Base-by-base conservation (phyloP, 2,329 filamentous ascomycete genomes). In the Lasiodiplodia theobromae region DNA sequence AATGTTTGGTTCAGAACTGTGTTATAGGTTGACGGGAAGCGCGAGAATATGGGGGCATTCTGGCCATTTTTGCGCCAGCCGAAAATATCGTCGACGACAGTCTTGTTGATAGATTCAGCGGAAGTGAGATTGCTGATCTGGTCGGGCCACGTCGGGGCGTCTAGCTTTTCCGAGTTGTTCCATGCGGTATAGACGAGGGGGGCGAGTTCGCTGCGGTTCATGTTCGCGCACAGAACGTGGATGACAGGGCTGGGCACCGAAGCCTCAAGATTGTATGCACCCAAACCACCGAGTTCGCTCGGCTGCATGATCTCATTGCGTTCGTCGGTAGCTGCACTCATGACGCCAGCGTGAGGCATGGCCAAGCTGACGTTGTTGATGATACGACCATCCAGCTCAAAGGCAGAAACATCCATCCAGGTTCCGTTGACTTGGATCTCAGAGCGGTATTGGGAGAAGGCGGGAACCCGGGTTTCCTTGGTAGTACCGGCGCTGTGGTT, bases 291-390 rank as follows among this genome's bases (percentile, higher is more conserved):
- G 2, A 85, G 75, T 28, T 85, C 82, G 63, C 78, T 77, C 0
- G 92, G 92, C 72, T 95, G 92, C 10, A 92, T 78, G 37, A 96
- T 92, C 0, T 80, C 77, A 73, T 95, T 95, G 10, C 79, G 76
- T 0, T 83, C 78, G 71, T 90, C 82, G 10, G 82, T 86, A 0
- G 90, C 89, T 0, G 92, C 92, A 14, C 82, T 78, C 40, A 91
- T 88, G 0, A 96, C 84, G 0, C 90, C 88, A 0, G 89, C 83
- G 73, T 96, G 92, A 0, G 92, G 92, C 86, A 94, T 90, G 0
- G 91, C 91, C 71, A 94, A 83, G 0, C 90, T 92, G 31, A 93
- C 87, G 71, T 94, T 94, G 75, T 94, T 92, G 73, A 95, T 82
- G 47, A 91, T 83, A 31, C 91, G 84, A 0, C 82, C 79, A 66